Evolutionary conservation across 768 basidiomycete genomes (phyloP), one percentile per base, ranked within the genome.

Genomic region (Tylopilus felleus): DNA sequence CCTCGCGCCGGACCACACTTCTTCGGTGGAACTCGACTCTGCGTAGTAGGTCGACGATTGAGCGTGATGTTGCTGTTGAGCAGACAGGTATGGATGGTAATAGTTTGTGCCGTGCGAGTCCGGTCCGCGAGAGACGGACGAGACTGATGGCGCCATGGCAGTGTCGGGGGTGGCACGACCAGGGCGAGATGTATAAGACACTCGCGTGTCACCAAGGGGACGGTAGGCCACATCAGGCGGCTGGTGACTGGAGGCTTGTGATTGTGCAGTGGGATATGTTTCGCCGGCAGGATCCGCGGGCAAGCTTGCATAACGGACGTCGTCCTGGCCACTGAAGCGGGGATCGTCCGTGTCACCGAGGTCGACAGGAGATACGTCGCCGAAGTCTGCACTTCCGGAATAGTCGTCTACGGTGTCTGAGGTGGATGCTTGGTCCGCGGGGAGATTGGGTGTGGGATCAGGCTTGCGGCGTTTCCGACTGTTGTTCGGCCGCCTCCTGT

Each of bases 401-500:
- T 57, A 62, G 14, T 72, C 70, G 19, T 77, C 77, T 12, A 66
- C 57, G 13, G 60, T 47, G 40, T 77, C 76, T 10, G 56, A 70
- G 19, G 52, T 56, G 42, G 65, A 59, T 22, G 69, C 61, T 17
- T 65, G 57, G 49, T 73, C 74, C 16, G 66, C 54, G n/a, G 73
- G 56, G 40, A 58, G 56, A 42, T 69, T 64, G 41, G 62, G 52
- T 10, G 65, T 54, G 25, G 65, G 54, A 51, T 79, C 79, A 0
- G 71, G 53, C 55, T 72, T 76, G 53, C 80, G 75, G 64, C 77
- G 80, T 65, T 83, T 87, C 62, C 91, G 83, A 51, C 87, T 87
- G 67, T 93, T 91, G 74, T 93, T 93, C 25, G 91, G 91, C 47
- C 91, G 80, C 49, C 91, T 83, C 63, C 85, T 82, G 75, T 93